Evolutionary conservation across 805 yeast species (phyloP).

Genomic region (Ogataea thermomethanolica): DNA sequence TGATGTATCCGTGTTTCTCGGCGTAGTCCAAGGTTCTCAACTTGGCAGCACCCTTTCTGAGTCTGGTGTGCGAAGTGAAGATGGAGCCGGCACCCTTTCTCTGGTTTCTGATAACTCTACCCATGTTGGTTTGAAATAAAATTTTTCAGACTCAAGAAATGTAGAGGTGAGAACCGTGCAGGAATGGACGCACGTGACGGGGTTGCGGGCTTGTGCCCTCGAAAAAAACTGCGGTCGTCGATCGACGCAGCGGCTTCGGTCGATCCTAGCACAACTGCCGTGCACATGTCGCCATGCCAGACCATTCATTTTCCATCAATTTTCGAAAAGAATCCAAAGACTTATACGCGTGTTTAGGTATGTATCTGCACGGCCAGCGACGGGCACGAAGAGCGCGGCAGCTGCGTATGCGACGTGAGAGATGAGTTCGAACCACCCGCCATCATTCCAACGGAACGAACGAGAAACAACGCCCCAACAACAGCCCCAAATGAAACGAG

Average conservation of each 20-base stretch:
- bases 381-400: too few species aligned
- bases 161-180: not conserved
- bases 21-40: slow-evolving; percentile 98
- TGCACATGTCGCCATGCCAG: slow-evolving; percentile 7
- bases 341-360: slow-evolving; percentile 7
- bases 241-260: not conserved
- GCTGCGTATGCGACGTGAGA: too few species aligned
- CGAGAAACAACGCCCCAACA: too few species aligned
- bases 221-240: not conserved
- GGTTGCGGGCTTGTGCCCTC: not conserved
- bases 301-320: slow-evolving; percentile 11
- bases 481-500: too few species aligned
- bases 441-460: too few species aligned
- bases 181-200: not conserved
- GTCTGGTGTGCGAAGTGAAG: slow-evolving; percentile 99
- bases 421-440: too few species aligned
- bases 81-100: slow-evolving; percentile 99
- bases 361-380: not conserved
- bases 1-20: slow-evolving; percentile 99
- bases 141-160: slow-evolving; percentile 13
- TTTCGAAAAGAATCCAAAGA: slow-evolving; percentile 4
- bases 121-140: slow-evolving; percentile 31
- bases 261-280: slow-evolving; percentile 3
- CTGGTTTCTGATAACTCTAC: slow-evolving; percentile 99
- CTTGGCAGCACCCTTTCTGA: slow-evolving; percentile 99